Conservation (phyloP, 371 early-diverging fungal genomes). For the Umbelopsis sp. region DNA sequence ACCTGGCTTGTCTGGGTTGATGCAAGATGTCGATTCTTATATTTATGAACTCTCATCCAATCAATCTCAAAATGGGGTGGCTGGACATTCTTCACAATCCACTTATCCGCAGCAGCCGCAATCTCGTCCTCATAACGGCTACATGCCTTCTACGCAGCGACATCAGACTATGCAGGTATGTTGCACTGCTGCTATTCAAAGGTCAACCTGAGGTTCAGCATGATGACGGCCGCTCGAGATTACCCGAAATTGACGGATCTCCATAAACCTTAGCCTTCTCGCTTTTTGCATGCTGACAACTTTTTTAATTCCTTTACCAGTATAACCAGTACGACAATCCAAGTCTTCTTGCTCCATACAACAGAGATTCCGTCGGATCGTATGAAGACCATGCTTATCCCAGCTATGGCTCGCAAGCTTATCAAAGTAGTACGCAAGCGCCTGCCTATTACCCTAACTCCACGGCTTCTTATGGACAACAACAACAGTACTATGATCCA, state of each 20-base stretch:
- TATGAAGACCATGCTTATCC: slow-evolving; percentile 9
- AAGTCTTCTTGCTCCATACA: background rate
- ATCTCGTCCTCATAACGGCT: slow-evolving; percentile 6
- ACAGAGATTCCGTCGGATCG: slow-evolving; percentile 8
- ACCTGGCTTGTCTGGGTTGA: slow-evolving; percentile 17
- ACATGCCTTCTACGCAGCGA: background rate
- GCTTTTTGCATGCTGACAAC: background rate
- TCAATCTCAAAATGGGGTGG: slow-evolving; percentile 11
- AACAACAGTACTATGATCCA: background rate
- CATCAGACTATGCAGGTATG: background rate
- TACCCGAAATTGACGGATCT: background rate
- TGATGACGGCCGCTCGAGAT: background rate
- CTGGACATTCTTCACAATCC: slow-evolving; percentile 11
- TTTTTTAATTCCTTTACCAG: background rate
- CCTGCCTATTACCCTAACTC: background rate
- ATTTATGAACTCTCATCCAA: slow-evolving; percentile 24
- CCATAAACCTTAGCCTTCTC: background rate
- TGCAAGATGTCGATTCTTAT: slow-evolving; percentile 30
- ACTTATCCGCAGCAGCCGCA: slow-evolving; percentile 1
- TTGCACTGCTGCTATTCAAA: background rate
- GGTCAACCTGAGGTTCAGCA: too few relatives aligned
- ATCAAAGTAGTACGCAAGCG: slow-evolving; percentile 1
- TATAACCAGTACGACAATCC: background rate
- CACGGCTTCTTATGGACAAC: background rate
- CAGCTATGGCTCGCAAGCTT: background rate